Evolutionary conservation across 257 asterid genomes (phyloP).

Genomic region (Gentiana straminea): DNA sequence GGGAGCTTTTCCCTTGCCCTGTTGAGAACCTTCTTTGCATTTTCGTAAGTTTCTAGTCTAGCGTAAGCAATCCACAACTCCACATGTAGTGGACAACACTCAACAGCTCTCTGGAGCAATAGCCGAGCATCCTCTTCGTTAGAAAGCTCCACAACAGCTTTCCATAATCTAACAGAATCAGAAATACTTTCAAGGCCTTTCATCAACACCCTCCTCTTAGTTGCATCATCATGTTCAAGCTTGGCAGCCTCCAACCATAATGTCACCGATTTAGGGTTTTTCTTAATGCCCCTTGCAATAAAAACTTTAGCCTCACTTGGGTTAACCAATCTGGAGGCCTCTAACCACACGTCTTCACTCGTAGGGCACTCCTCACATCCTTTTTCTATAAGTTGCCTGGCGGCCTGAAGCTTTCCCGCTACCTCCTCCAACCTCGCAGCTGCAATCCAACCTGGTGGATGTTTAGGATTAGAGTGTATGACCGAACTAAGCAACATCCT

Average conservation of each 20-base stretch:
- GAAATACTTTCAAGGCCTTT: slow-evolving; percentile 81
- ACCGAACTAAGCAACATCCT: slow-evolving; percentile 73
- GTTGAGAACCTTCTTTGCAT: slow-evolving; percentile 76
- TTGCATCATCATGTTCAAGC: slow-evolving; percentile 62
- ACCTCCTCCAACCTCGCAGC: slow-evolving; percentile 97
- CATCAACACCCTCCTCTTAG: slow-evolving; percentile 67
- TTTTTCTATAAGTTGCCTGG: slow-evolving; percentile 54
- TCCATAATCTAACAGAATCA: slow-evolving; percentile 86
- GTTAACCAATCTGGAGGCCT: slow-evolving; percentile 74
- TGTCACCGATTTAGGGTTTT: slow-evolving; percentile 78
- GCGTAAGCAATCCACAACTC: slow-evolving; percentile 94
- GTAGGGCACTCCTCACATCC: slow-evolving; percentile 89
- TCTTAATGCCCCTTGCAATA: slow-evolving; percentile 72
- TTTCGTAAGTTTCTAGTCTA: slow-evolving; percentile 67
- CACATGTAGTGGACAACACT: slow-evolving; percentile 36
- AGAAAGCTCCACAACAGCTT: slow-evolving; percentile 89
- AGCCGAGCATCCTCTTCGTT: slow-evolving; percentile 73
- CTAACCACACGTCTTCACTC: slow-evolving; percentile 90
- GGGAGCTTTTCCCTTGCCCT: slow-evolving; percentile 73
- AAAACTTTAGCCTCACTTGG: slow-evolving; percentile 78
- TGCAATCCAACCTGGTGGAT: slow-evolving; percentile 96
- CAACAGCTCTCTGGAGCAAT: slow-evolving; percentile 76
- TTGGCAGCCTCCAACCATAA: slow-evolving; percentile 89
- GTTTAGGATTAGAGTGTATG: slow-evolving; percentile 79
- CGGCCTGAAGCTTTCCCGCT: slow-evolving; percentile 72